Evolutionary conservation across 441 rosid genomes (phyloP).

Genomic region (Euphorbia celastroides): DNA sequence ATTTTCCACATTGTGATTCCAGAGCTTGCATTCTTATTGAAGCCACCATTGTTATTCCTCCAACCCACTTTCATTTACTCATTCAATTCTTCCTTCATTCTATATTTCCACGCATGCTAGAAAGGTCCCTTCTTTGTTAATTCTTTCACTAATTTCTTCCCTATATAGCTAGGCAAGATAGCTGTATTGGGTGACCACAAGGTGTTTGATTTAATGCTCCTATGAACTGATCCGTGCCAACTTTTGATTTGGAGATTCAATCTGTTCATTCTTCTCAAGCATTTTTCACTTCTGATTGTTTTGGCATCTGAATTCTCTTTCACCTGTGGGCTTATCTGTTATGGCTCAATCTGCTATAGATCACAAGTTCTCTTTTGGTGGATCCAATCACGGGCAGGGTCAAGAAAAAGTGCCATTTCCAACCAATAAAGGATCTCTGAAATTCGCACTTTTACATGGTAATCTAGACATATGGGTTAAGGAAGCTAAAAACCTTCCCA

Average conservation of each 20-base stretch:
- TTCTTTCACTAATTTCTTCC: background rate
- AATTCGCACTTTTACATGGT: constrained; percentile 70
- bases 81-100: constrained; percentile 1
- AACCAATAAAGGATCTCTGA: constrained; percentile 42
- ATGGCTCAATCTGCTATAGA: constrained; percentile 37
- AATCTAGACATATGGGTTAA: constrained; percentile 69
- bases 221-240: constrained; percentile 14
- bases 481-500: constrained; percentile 77
- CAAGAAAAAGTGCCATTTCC: constrained; percentile 42
- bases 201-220: background rate
- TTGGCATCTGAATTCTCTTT: background rate
- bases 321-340: background rate
- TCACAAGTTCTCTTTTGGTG: constrained; percentile 36
- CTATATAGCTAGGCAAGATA: background rate
- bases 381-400: constrained; percentile 32
- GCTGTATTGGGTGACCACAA: constrained; percentile 4
- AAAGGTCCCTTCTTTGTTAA: background rate
- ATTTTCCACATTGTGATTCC: background rate
- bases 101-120: background rate
- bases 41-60: constrained; percentile 1
- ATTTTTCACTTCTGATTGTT: constrained; percentile 1
- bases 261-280: background rate
- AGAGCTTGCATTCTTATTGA: background rate
- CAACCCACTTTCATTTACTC: constrained; percentile 5
- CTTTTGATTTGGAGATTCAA: background rate